Base-by-base conservation (phyloP, 2,329 filamentous ascomycete genomes). In the Colletotrichum costaricense region DNA sequence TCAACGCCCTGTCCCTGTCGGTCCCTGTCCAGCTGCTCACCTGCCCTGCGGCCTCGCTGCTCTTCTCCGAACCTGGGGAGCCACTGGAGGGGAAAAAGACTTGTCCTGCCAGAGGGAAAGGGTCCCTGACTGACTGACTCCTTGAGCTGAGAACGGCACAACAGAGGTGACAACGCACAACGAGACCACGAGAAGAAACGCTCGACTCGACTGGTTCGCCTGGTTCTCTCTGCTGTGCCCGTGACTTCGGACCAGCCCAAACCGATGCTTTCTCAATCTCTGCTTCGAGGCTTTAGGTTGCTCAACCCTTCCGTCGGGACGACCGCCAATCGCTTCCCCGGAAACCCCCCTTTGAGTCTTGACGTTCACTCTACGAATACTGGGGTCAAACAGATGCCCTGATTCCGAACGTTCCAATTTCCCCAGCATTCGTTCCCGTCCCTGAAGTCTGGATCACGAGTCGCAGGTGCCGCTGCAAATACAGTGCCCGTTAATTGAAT, bases 281-380 rank as follows among this genome's bases (percentile, higher is more conserved):
- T 9, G 14, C 62, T 26, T 35, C 49, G 54, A 5, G 38, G 38
- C 38, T 42, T 33, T 33, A 33, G 30, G 30, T 33, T 42, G 38
- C 63, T 64, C 33, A 58, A 46, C 58, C 69, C 33, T 33, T 59
- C 65, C 69, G 59, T 72, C 69, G 69, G 69, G 52, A 69, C 69
- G 65, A 69, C 69, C 71, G 67, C 71, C 63, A 69, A 73, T 69
- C 57, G 68, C 57, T 63, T 68, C 72, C 63, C 58, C 57, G 57
- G 59, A 68, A 72, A 35, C 24, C 28, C 52, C 42, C 42, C 19
- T 58, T n/a, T 30, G 59, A 42, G 16, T 28, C 52, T n/a, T 30
- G 59, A 42, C 12, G n/a, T 24, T 46, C 26, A 49, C 19, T 12
- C 24, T 12, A 30, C 30, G 30, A 30, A 30, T 30, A 38, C 66